Base-by-base conservation (phyloP, 2,329 filamentous ascomycete genomes). In the Escovopsis weberi region DNA sequence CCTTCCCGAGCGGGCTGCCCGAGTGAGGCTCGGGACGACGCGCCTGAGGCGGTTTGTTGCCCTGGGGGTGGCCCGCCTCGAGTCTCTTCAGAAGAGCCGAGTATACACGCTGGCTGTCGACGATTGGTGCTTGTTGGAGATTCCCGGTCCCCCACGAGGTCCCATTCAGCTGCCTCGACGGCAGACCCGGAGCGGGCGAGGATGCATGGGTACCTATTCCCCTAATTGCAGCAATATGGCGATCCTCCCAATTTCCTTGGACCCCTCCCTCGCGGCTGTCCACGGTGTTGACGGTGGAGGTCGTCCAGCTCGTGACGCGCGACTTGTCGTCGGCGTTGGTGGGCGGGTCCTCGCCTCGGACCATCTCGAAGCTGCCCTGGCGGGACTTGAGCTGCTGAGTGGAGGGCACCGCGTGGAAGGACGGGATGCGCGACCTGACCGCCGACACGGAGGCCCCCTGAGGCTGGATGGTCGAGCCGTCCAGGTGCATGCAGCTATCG, bases 241-340 rank as follows among this genome's bases (percentile, higher is more conserved):
- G 71, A 15, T 64, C 57, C 45, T 74, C 65, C 65, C 70, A 60
- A 46, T 73, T 68, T 2, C 54, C 59, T 43, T 54, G 53, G 4
- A 40, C 45, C 15, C 45, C 59, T 37, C 68, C 45, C 8, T 32
- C 28, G 28, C 3, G 28, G 28, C 28, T 11, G 56, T 68, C 59
- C 3, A 73, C 69, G 3, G 72, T 76, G 44, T 70, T 70, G 2
- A 68, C 66, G 1, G 72, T 74, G 0, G 80, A 82, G 47, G 77
- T 75, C 4, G 72, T 73, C 82, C 82, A 85, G 56, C 81, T 86
- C 2, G 80, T 84, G 40, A 84, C 74, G 19, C 80, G 64, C n/a
- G 78, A 82, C 48, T 65, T 73, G 18, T 75, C 70, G 34, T 74
- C 70, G 12, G 59, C 63, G 28, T 11, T 32, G 1, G 59, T 32